phyloP scores from a whole-genome alignment of 306 rosid genomes.

The Mimosa pudica region DNA sequence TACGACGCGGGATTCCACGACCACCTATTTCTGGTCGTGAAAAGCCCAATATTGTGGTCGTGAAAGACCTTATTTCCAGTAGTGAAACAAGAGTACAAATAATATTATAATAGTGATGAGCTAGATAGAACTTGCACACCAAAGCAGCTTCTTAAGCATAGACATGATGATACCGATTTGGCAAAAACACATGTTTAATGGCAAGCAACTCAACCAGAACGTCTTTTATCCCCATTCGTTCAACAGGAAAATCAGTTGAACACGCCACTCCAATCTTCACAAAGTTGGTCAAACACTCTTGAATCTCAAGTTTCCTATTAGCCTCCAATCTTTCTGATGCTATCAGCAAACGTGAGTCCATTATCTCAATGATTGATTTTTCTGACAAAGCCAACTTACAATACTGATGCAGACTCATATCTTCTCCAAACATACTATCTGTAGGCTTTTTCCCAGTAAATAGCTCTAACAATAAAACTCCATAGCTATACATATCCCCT shows the following conservation, averaged over 20 bases:
- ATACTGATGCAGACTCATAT: constrained; percentile 15
- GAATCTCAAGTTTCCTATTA: background rate
- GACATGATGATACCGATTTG: background rate
- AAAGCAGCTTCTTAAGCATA: background rate
- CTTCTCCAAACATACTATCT: constrained; percentile 26
- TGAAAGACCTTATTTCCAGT: too few species aligned
- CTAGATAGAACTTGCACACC: background rate
- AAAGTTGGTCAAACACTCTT: constrained; percentile 24
- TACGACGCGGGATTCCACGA: too few species aligned
- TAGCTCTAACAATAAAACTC: background rate
- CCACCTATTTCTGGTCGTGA: too few species aligned
- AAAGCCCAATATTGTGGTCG: too few species aligned
- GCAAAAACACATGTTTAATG: background rate
- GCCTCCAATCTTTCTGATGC: background rate
- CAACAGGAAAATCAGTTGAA: constrained; percentile 25
- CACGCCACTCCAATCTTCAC: constrained; percentile 41
- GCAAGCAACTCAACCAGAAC: constrained; percentile 31
- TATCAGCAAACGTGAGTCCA: constrained; percentile 18
- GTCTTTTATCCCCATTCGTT: constrained; percentile 25
- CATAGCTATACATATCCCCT: background rate
- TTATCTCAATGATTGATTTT: constrained; percentile 12
- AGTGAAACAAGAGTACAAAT: too few species aligned
- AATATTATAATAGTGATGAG: too few species aligned
- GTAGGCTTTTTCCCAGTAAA: background rate
- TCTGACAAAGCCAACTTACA: constrained; percentile 31